Evolutionary conservation across 2,329 filamentous ascomycete species (phyloP), one percentile per base, ranked within the genome.

Genomic region (Colletotrichum tabaci): DNA sequence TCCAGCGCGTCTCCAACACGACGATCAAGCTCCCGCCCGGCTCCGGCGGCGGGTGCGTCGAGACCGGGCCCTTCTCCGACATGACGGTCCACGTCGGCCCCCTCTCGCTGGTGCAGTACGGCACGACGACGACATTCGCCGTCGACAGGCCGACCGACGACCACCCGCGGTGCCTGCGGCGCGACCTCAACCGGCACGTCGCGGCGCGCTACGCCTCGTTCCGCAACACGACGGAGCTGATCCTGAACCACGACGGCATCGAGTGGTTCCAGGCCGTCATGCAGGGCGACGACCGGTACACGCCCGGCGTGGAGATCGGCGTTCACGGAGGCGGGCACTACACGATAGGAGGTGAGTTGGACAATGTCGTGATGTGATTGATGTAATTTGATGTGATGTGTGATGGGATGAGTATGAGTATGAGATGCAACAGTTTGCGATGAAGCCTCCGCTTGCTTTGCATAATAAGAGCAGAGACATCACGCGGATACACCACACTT

Each of bases 21-120:
- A 49, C 49, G 23, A 74, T 81, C 74, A 76, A 79, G 68, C 42
- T 85, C n/a, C 83, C 84, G 0, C 80, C 84, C 0, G 87, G 85
- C n/a, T 80, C 80, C 0, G 88, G 88, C 16, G 88, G 88, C 57
- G 88, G 88, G 6, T 70, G 80, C 63, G 77, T 83, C 38, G 74
- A 73, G 23, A 72, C 73, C 52, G 80, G 81, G 9, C 80, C 80
- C 0, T 82, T 88, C 21, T 75, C 75, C 35, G 81, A 82, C 75
- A 80, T 82, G 74, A 80, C 77, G 1, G 79, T 83, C 55, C 82
- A 81, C 73, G 75, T 85, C 57, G 83, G 83, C 0, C 81, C 82
- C 9, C 77, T 50, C 13, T 16, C 23, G n/a, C 16, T 62, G 30
- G 21, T 18, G 18, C 49, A 50, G 23, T 62, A 53, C 12, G 73